phyloP scores from a whole-genome alignment of 331 rosid genomes.

The Cydonia oblonga region DNA sequence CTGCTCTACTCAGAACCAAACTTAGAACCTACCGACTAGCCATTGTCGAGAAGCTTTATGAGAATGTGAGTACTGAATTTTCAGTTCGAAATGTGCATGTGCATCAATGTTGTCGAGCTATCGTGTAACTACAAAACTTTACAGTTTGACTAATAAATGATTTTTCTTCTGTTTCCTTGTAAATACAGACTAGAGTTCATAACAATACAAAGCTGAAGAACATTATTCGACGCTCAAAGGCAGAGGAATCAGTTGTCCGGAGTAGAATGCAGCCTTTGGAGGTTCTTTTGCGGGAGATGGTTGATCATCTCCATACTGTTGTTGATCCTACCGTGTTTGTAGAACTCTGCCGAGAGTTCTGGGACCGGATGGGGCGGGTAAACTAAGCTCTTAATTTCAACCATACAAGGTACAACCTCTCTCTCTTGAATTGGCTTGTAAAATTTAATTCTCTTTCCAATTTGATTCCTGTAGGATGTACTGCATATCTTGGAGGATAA shows the following conservation, averaged over 20 bases:
- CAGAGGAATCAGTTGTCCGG: conserved; percentile 4
- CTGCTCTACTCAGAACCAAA: no score
- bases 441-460: not conserved
- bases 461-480: conserved; percentile 9
- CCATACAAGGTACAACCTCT: not conserved
- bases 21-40: conserved; percentile 15
- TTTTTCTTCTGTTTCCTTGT: not conserved
- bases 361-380: conserved; percentile 30
- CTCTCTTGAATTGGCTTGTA: not conserved
- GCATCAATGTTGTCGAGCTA: not conserved
- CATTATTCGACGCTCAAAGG: conserved; percentile 18
- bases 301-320: conserved; percentile 13
- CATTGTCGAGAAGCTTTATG: conserved; percentile 22
- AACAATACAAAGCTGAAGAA: conserved; percentile 20
- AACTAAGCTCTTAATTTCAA: not conserved
- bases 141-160: not conserved
- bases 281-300: conserved; percentile 1
- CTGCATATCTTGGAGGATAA: conserved; percentile 14
- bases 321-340: conserved; percentile 15
- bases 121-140: not conserved
- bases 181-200: conserved; percentile 10
- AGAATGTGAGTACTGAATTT: conserved; percentile 13
- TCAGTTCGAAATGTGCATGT: not conserved
- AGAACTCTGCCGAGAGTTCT: conserved; percentile 19
- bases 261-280: conserved; percentile 23